Conservation (phyloP, 108 stramenopile species). For the Stephanodiscus triporus region DNA sequence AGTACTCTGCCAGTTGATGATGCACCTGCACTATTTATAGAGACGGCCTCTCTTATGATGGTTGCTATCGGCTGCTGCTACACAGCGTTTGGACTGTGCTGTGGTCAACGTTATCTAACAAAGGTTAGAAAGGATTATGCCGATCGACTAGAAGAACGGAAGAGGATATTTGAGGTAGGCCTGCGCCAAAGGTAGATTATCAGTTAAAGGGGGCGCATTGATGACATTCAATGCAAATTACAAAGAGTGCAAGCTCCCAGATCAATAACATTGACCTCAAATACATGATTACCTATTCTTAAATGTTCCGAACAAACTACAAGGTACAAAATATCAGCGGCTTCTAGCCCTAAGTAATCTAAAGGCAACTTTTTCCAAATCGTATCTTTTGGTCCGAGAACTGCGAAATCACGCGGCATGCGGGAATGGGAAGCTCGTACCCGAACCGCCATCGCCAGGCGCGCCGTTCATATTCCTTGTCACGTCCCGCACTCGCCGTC, state of each 20-base stretch:
- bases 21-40: too few relatives aligned
- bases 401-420: slow-evolving; percentile 74
- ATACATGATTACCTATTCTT: not conserved
- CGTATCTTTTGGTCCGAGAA: too few relatives aligned
- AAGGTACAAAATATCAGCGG: too few relatives aligned
- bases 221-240: not conserved
- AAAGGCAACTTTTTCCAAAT: slow-evolving; percentile 54
- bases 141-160: too few relatives aligned
- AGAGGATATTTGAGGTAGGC: too few relatives aligned
- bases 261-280: not conserved
- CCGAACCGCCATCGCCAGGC: slow-evolving; percentile 83
- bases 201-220: not conserved
- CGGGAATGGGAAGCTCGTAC: slow-evolving; percentile 83
- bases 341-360: slow-evolving; percentile 32
- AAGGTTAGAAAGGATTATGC: too few relatives aligned
- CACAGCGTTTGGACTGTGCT: too few relatives aligned
- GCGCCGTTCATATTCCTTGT: slow-evolving; percentile 79
- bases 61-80: too few relatives aligned
- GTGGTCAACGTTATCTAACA: too few relatives aligned
- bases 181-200: not conserved
- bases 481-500: slow-evolving; percentile 87
- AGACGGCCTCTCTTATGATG: too few relatives aligned
- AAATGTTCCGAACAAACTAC: too few relatives aligned
- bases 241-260: not conserved
- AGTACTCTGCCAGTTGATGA: too few relatives aligned